Evolutionary conservation across 2,329 filamentous ascomycete species (phyloP), one percentile per base, ranked within the genome.

Genomic region (Chlorencoelia australis): DNA sequence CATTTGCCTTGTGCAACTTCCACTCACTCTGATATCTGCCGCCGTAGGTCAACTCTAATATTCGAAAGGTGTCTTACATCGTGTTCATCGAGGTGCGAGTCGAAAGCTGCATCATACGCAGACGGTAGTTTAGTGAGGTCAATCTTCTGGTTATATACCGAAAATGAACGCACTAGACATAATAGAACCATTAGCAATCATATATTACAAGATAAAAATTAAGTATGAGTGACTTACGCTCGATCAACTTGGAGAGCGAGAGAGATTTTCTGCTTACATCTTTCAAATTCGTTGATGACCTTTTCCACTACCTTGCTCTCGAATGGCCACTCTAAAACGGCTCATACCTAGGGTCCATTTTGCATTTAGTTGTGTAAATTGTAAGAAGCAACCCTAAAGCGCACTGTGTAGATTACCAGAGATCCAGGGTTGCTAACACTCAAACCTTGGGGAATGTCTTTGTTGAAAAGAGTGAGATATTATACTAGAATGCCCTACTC

Each of bases 231-330:
- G 6, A 20, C 30, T 11, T 32, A 32, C 30, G 30, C 19, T 32
- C 19, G 30, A 32, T 17, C 30, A 6, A 20, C 7, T 20, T 32
- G 30, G 6, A 32, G 13, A 16, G 30, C 30, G 6, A 32, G 17
- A 32, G 14, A 10, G 30, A 32, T 32, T 16, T 17, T 33, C 31
- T 21, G 20, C 31, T 33, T 33, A 17, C 17, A 33, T 10, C 31
- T 21, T 24, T 33, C 31, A 19, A 33, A 19, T 10, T 24, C 18
- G 31, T 24, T 24, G 15, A 33, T 33, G 14, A 33, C 18, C 16
- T 33, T 33, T 33, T 24, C 20, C 16, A 33, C 31, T 14, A 6
- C 31, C 18, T 33, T 33, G 19, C 31, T 33, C 31, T 33, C 31
- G 24, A 33, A 33, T 22, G 31, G 31, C 31, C 31, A 33, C 20